Evolutionary conservation across 176 grass and related monocot species (phyloP).

Genomic region (Dactylis glomerata): DNA sequence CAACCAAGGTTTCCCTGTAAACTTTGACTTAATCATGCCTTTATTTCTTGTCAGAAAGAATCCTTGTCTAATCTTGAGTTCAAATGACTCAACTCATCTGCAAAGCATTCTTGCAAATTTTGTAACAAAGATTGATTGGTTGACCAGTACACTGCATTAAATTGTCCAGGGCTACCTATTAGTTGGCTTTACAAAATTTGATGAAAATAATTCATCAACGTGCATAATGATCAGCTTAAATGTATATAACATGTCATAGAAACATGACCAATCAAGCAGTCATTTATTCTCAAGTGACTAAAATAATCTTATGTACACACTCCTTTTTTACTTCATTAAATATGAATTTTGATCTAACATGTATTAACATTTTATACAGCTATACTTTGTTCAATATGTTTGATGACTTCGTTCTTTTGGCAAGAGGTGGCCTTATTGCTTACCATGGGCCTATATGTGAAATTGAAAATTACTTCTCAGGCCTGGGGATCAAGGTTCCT

Average conservation of each 20-base stretch:
- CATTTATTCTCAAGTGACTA: neutral
- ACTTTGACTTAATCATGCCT: neutral
- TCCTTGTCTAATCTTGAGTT: conserved; percentile 7
- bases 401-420: conserved; percentile 77
- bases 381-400: conserved; percentile 83
- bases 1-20: conserved; percentile 62
- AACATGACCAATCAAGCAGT: neutral
- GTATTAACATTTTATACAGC: conserved; percentile 40
- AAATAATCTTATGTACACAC: neutral
- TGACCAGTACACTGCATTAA: neutral
- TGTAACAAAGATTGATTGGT: conserved; percentile 7
- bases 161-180: conserved; percentile 5
- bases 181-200: neutral
- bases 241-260: neutral
- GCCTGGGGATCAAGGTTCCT: conserved; percentile 61
- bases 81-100: neutral
- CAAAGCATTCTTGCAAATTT: neutral
- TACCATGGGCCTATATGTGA: conserved; percentile 59
- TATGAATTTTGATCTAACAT: conserved; percentile 29
- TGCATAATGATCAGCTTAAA: neutral
- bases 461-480: conserved; percentile 66
- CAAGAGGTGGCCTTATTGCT: conserved; percentile 76
- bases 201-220: neutral
- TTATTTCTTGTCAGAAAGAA: conserved; percentile 4
- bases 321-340: conserved; percentile 10